Percentiles rank a stretch among this genome's conserved stretches.
Evolutionary conservation across 257 asterid species (phyloP).

Genomic region (Fraxinus anomala): DNA sequence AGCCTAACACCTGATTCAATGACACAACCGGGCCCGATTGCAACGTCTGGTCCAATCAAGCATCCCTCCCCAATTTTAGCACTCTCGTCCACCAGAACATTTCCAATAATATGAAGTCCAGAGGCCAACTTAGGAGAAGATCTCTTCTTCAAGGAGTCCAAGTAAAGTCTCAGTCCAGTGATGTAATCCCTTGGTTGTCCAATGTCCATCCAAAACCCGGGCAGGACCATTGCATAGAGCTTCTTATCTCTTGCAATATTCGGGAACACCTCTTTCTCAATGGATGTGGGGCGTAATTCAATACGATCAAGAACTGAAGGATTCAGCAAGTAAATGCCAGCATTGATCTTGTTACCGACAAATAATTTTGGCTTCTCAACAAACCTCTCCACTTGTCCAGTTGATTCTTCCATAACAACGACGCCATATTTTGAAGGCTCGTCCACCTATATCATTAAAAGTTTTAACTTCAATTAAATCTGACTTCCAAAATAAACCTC

Average conservation of each 20-base stretch:
- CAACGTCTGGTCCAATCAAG: constrained; percentile 86
- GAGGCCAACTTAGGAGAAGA: constrained; percentile 63
- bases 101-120: constrained; percentile 66
- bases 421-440: constrained; percentile 95
- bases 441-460: constrained; percentile 59
- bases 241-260: constrained; percentile 65
- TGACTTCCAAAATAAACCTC: background rate
- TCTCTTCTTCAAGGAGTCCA: constrained; percentile 67
- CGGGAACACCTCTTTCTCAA: constrained; percentile 88
- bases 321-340: constrained; percentile 81
- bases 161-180: constrained; percentile 71
- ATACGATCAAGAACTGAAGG: constrained; percentile 80
- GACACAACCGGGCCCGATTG: constrained; percentile 84
- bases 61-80: constrained; percentile 87
- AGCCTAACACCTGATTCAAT: constrained; percentile 87
- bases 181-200: constrained; percentile 95
- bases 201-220: constrained; percentile 96
- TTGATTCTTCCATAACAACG: constrained; percentile 72
- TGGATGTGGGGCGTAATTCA: constrained; percentile 78
- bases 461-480: background rate
- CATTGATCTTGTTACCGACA: constrained; percentile 93
- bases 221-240: constrained; percentile 78
- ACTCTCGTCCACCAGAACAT: constrained; percentile 72
- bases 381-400: constrained; percentile 81
- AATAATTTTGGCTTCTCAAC: constrained; percentile 90